Evolutionary conservation across 2,329 filamentous ascomycete species (phyloP).

Genomic region (Pseudocercospora fijiensis): DNA sequence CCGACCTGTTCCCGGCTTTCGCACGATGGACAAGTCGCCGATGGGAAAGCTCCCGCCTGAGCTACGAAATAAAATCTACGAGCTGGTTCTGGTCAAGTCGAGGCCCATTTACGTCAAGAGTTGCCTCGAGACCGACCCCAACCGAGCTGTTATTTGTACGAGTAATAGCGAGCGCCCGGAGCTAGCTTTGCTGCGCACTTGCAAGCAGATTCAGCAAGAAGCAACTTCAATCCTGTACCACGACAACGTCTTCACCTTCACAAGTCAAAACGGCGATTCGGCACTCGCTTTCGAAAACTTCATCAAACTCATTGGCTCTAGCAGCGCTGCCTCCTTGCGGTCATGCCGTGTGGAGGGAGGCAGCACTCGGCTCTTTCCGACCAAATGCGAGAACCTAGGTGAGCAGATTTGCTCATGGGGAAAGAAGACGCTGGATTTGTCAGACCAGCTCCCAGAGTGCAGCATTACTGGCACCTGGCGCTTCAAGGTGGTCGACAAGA

Average conservation of each 20-base stretch:
- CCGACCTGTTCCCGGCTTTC: not conserved
- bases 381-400: no score
- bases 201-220: constrained; percentile 33
- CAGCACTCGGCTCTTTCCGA: not conserved
- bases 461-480: not conserved
- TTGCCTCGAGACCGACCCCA: not conserved
- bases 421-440: not conserved
- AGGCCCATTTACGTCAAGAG: not conserved
- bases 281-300: not conserved
- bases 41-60: constrained; percentile 1
- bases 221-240: constrained; percentile 13
- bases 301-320: not conserved
- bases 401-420: not conserved
- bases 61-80: not conserved
- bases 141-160: not conserved
- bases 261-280: not conserved
- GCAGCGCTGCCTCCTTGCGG: not conserved
- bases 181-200: constrained; percentile 30
- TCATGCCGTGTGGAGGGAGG: not conserved
- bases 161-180: not conserved
- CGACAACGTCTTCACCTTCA: not conserved
- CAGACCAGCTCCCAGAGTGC: not conserved
- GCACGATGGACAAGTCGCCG: constrained; percentile 2
- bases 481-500: no score
- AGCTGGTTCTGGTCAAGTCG: not conserved